These are phyloP conservation scores for Lasiosphaeria hispida DNA, from an alignment of 495 filamentous ascomycete genomes.

Conservation along the genomic window DNA sequence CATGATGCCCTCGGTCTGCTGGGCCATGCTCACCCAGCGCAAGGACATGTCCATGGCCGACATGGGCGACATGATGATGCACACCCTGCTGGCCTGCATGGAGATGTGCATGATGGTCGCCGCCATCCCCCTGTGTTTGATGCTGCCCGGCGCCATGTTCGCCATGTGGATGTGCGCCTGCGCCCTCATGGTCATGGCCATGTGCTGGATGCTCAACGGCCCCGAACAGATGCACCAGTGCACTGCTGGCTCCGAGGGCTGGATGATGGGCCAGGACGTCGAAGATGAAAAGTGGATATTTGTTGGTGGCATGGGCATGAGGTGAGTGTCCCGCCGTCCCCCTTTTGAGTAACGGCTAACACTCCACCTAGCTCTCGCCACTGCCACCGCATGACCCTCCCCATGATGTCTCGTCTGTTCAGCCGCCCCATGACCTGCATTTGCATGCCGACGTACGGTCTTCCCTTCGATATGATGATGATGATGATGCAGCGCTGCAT, in stretches of 20 bases:
- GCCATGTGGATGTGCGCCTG: slow-evolving; percentile 20
- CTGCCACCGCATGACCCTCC: slow-evolving; percentile 24
- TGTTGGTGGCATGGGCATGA: slow-evolving; percentile 33
- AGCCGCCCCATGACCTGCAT: slow-evolving; percentile 36
- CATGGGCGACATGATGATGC: slow-evolving; percentile 21
- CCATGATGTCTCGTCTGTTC: slow-evolving; percentile 32
- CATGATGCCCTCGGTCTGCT: slow-evolving; percentile 25
- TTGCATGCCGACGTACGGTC: slow-evolving; percentile 30
- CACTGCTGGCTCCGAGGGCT: slow-evolving; percentile 12
- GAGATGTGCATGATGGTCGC: slow-evolving; percentile 31
- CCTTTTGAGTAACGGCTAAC: not conserved
- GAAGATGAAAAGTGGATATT: slow-evolving; percentile 38
- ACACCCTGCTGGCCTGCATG: slow-evolving; percentile 24
- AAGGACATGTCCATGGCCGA: slow-evolving; percentile 23
- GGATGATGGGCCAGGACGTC: slow-evolving; percentile 28
- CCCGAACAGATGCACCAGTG: slow-evolving; percentile 20
- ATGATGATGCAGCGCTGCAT: slow-evolving; percentile 34
- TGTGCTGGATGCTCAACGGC: slow-evolving; percentile 29
- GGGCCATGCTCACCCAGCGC: slow-evolving; percentile 21
- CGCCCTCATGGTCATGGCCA: slow-evolving; percentile 19
- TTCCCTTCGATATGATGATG: slow-evolving; percentile 30
- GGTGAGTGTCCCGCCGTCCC: slow-evolving; percentile 11
- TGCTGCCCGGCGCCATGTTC: slow-evolving; percentile 31
- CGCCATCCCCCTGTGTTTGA: slow-evolving; percentile 27
- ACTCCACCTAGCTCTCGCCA: slow-evolving; percentile 21